These are phyloP conservation scores for Trichoderma gracile DNA, from an alignment of 2,329 filamentous ascomycete genomes.

Conservation along the genomic window DNA sequence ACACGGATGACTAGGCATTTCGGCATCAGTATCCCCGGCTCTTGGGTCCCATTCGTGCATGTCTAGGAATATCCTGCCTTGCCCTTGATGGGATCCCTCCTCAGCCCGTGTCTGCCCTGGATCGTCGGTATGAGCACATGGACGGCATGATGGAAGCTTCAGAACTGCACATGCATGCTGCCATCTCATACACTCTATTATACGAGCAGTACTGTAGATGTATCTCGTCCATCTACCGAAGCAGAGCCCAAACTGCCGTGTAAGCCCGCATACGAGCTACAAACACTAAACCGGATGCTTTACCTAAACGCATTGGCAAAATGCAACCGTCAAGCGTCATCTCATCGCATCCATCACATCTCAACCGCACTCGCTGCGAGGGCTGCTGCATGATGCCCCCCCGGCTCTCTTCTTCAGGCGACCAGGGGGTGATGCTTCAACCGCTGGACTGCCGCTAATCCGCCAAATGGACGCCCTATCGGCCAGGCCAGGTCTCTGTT, in stretches of 20 bases:
- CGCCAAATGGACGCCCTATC: conserved; percentile 7
- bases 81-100: neutral
- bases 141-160: neutral
- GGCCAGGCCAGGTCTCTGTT: conserved; percentile 7
- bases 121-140: neutral
- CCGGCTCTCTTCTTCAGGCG: conserved; percentile 6
- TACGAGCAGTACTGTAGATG: no score
- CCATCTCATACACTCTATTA: neutral
- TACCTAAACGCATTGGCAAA: neutral
- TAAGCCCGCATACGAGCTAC: neutral
- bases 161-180: no score
- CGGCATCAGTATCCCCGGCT: neutral
- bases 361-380: neutral
- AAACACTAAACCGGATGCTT: neutral
- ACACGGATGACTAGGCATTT: neutral
- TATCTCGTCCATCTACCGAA: no score
- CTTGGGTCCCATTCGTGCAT: neutral
- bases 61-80: neutral
- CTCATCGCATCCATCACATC: conserved; percentile 9
- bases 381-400: neutral
- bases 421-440: conserved; percentile 4
- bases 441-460: conserved; percentile 4
- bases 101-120: neutral
- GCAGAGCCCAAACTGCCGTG: no score
- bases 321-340: neutral